phyloP scores from a whole-genome alignment of 129 eudicot species.

The Deinandra increscens region DNA sequence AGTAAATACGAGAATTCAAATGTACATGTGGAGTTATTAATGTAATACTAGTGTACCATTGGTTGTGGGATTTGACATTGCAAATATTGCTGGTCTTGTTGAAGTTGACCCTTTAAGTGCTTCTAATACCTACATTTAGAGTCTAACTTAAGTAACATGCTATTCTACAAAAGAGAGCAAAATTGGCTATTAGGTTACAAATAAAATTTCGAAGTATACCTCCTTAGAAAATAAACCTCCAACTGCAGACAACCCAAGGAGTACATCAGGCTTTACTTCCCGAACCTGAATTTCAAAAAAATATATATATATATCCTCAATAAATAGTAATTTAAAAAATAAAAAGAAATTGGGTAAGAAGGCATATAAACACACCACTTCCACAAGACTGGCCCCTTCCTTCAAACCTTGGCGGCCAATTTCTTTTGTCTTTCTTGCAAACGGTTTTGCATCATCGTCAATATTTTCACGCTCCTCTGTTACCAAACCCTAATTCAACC shows the following conservation, averaged over 20 bases:
- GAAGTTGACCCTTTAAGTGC: conserved; percentile 91
- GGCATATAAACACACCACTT: conserved; percentile 63
- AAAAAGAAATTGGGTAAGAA: not conserved
- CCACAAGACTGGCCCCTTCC: conserved; percentile 90
- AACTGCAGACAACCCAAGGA: conserved; percentile 88
- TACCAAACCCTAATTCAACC: conserved; percentile 61
- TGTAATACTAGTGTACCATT: conserved; percentile 52
- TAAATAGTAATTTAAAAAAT: conserved; percentile 5
- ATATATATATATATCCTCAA: conserved; percentile 3
- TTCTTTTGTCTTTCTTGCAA: conserved; percentile 87
- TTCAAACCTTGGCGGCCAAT: conserved; percentile 73
- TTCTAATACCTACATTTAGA: conserved; percentile 67
- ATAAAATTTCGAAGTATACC: conserved; percentile 39
- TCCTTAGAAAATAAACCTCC: conserved; percentile 91
- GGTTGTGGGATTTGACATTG: conserved; percentile 96
- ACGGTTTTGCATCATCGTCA: conserved; percentile 81
- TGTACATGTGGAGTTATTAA: conserved; percentile 5
- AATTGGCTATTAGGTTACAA: not conserved
- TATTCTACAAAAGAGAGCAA: not conserved
- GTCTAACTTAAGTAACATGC: not conserved
- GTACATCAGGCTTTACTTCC: conserved; percentile 93
- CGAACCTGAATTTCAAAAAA: conserved; percentile 54
- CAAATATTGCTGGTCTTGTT: conserved; percentile 94
- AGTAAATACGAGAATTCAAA: not conserved
- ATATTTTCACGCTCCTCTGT: conserved; percentile 85